Conservation (phyloP, 306 rosid genomes). For the Abrus precatorius region DNA sequence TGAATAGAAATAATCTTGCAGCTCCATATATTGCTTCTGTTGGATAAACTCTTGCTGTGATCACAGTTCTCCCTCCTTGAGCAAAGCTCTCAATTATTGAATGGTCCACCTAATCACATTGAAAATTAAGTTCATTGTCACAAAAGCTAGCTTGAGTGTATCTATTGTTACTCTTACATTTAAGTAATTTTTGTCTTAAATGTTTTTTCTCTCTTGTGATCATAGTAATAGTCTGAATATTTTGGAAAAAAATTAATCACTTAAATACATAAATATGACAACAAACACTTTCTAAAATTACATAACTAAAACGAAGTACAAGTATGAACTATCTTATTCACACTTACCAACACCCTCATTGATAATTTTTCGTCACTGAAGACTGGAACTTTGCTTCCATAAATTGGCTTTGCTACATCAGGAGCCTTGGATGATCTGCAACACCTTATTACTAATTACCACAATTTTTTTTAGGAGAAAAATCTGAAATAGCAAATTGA, state of each 20-base stretch:
- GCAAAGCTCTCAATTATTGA: slow-evolving; percentile 85
- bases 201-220: too few species aligned
- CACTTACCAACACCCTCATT: slow-evolving; percentile 71
- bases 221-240: too few species aligned
- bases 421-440: slow-evolving; percentile 79
- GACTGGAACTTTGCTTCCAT: slow-evolving; percentile 71
- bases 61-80: slow-evolving; percentile 78
- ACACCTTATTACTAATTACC: not conserved
- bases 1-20: slow-evolving; percentile 73
- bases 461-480: not conserved
- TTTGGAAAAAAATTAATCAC: not conserved
- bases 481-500: not conserved
- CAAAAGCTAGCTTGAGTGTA: not conserved
- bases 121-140: not conserved
- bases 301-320: not conserved
- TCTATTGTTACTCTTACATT: too few species aligned
- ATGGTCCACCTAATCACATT: slow-evolving; percentile 70
- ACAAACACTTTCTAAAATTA: too few species aligned
- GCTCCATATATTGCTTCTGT: slow-evolving; percentile 84
- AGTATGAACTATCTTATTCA: not conserved
- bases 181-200: too few species aligned
- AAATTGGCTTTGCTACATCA: slow-evolving; percentile 61
- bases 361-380: slow-evolving; percentile 70
- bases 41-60: slow-evolving; percentile 74
- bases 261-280: not conserved